Conservation (phyloP, 129 eudicot species). For the Tanacetum coccineum region DNA sequence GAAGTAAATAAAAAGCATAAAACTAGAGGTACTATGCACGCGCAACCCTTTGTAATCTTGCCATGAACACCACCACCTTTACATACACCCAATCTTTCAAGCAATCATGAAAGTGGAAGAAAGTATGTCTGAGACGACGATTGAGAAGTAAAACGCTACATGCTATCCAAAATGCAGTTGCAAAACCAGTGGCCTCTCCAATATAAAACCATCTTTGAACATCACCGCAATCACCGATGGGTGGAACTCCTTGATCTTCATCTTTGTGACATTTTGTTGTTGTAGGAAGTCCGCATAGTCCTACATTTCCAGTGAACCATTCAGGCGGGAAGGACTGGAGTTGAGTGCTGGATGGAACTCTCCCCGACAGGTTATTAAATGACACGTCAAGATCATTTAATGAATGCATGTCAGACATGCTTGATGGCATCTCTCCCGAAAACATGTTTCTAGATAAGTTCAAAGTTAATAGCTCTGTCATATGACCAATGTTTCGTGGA, state of each 20-base stretch:
- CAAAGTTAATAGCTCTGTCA: slow-evolving; percentile 18
- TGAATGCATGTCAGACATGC: slow-evolving; percentile 14
- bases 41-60: too few relatives aligned
- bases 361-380: slow-evolving; percentile 1
- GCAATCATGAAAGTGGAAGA: too few relatives aligned
- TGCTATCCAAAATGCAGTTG: too few relatives aligned
- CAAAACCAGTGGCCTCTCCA: too few relatives aligned
- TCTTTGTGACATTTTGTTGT: not conserved
- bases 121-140: too few relatives aligned
- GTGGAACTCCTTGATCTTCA: not conserved
- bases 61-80: too few relatives aligned
- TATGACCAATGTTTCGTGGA: slow-evolving; percentile 22
- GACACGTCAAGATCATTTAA: slow-evolving; percentile 2
- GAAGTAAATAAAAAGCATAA: too few relatives aligned
- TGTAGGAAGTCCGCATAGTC: slow-evolving; percentile 15
- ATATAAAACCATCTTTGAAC: too few relatives aligned
- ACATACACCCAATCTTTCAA: too few relatives aligned
- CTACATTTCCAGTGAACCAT: slow-evolving; percentile 2
- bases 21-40: too few relatives aligned
- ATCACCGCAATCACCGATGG: too few relatives aligned
- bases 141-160: too few relatives aligned
- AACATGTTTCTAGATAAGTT: slow-evolving; percentile 37
- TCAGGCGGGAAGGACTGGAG: slow-evolving; percentile 14
- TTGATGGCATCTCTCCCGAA: slow-evolving; percentile 31
- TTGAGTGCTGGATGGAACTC: slow-evolving; percentile 22